These are phyloP conservation scores for Rhizopogon sp. DNA, from an alignment of 768 basidiomycete genomes.

Conservation along the genomic window DNA sequence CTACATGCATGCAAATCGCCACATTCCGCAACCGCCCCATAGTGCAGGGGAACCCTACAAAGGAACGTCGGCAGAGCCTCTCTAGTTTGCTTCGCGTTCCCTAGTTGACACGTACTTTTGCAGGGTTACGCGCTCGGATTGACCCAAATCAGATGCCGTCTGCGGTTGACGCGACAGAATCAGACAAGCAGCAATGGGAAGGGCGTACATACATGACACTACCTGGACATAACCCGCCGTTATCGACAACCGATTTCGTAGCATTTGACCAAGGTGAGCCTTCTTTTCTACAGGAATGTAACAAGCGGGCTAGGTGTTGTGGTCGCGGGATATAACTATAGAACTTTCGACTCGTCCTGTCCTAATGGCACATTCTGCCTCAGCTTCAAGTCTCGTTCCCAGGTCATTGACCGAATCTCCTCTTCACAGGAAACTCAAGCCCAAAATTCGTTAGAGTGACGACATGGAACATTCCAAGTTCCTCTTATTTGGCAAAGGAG, in stretches of 20 bases:
- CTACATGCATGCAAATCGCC: constrained; percentile 10
- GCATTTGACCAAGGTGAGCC: constrained; percentile 84
- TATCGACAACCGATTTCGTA: constrained; percentile 82
- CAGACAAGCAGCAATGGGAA: constrained; percentile 78
- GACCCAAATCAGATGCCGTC: constrained; percentile 92
- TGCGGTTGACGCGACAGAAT: constrained; percentile 71
- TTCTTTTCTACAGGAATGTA: not conserved
- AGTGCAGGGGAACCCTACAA: constrained; percentile 47
- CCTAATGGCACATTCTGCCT: not conserved
- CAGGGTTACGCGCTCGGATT: constrained; percentile 77
- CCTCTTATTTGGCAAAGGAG: constrained; percentile 71
- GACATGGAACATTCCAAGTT: constrained; percentile 83
- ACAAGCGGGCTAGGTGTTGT: not conserved
- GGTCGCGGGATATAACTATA: not conserved
- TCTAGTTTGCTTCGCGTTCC: not conserved
- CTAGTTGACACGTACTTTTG: constrained; percentile 4
- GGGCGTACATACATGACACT: constrained; percentile 63
- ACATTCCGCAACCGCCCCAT: constrained; percentile 58
- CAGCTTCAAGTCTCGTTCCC: not conserved
- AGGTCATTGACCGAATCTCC: not conserved
- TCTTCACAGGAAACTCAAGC: constrained; percentile 69
- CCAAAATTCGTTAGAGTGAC: constrained; percentile 88
- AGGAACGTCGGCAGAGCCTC: constrained; percentile 20
- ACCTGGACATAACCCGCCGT: constrained; percentile 61
- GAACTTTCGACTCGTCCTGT: not conserved